Conservation (phyloP, 1,284 basidiomycete genomes). For the Spongiforma sp. region DNA sequence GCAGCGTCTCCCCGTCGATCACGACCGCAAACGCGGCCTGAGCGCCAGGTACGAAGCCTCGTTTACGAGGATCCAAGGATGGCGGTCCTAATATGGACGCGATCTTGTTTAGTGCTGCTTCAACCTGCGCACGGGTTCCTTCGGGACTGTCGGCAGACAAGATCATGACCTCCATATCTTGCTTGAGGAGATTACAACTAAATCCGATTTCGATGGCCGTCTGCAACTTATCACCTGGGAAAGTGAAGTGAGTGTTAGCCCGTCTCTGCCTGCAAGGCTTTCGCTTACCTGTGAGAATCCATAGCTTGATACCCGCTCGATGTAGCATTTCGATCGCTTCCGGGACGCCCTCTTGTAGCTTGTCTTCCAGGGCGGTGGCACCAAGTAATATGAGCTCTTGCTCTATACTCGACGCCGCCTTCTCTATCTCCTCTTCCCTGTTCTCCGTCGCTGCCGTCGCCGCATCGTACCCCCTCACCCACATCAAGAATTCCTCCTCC, state of each 20-base stretch:
- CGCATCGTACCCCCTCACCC: conserved; percentile 84
- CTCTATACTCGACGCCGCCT: conserved; percentile 86
- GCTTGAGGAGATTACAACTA: conserved; percentile 91
- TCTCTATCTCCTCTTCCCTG: conserved; percentile 91
- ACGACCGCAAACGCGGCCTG: conserved; percentile 89
- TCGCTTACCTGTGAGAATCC: conserved; percentile 83
- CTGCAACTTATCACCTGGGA: conserved; percentile 90
- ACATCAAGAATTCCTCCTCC: conserved; percentile 86
- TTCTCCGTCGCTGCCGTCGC: conserved; percentile 79
- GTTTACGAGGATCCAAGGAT: conserved; percentile 56
- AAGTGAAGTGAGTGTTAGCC: neutral
- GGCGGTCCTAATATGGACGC: conserved; percentile 78
- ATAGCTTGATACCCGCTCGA: conserved; percentile 94
- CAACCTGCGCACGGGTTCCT: conserved; percentile 85
- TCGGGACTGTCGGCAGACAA: conserved; percentile 84
- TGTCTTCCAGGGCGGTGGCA: conserved; percentile 96
- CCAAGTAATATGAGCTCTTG: conserved; percentile 85
- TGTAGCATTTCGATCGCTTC: conserved; percentile 95
- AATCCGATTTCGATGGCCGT: conserved; percentile 97
- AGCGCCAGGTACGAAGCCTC: conserved; percentile 71
- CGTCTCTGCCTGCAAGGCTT: neutral
- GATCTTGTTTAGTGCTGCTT: conserved; percentile 95
- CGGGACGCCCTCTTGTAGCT: conserved; percentile 96
- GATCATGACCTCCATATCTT: conserved; percentile 96
- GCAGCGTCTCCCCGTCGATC: conserved; percentile 94